Evolutionary conservation across 2,329 filamentous ascomycete species (phyloP), one percentile per base, ranked within the genome.

Genomic region (Cladosporium halotolerans): DNA sequence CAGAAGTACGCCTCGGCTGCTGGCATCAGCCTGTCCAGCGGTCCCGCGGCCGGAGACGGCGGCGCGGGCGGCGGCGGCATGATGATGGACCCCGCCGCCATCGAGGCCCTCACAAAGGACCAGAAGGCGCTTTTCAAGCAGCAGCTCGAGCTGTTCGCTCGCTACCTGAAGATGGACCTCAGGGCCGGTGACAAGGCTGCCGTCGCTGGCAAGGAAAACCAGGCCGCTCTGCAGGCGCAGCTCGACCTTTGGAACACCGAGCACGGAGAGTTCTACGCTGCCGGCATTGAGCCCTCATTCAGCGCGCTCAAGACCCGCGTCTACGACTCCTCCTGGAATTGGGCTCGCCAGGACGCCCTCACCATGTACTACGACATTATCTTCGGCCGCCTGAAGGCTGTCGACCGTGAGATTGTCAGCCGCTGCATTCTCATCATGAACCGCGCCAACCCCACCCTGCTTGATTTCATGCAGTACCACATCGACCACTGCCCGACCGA

Each of bases 311-410:
- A 99, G 73, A 93, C 93, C 32, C 87, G 93, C 68, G 85, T 93
- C 9, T 99, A 99, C 74, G 93, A 99, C 71, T 97, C 93, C 0
- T 95, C 90, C 0, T 99, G 93, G 93, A 99, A 99, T 72, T 99
- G 93, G 93, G 93, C 90, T 57, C 86, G 93, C 49, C 93, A 99
- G 70, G 93, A 99, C 71, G 93, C 92, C 28, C 82, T 99, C 51
- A 93, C 81, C 76, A 99, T 99, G 92, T 99, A 93, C 78, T 99
- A 90, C 74, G 93, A 99, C 67, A 95, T 99, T 67, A 96, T 99
- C 67, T 99, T 99, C 65, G 93, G 93, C 55, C 84, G 93, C 57
- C 83, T 99, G 51, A 84, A 93, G 76, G 89, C 85, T 46, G 88
- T 99, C 39, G 93, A 99, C 66, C 88, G 93, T 59, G 93, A 99